phyloP scores from a whole-genome alignment of 768 basidiomycete species.

The Crucibulum laeve region DNA sequence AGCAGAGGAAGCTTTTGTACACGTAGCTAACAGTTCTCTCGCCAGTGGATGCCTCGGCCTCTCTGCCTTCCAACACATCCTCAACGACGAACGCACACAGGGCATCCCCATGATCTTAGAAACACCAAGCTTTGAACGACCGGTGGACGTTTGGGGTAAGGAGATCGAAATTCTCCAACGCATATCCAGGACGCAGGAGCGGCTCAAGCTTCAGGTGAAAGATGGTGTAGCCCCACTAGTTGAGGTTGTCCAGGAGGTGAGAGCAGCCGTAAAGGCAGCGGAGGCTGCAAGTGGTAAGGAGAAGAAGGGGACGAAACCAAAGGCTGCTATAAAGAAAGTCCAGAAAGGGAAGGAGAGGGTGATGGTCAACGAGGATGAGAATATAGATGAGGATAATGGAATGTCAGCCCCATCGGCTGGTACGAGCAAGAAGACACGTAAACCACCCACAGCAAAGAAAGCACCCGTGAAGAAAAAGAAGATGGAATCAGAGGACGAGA shows the following conservation, averaged over 20 bases:
- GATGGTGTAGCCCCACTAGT: too few relatives aligned
- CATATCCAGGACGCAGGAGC: slow-evolving; percentile 21
- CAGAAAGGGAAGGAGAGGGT: slow-evolving; percentile 14
- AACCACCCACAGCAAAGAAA: too few relatives aligned
- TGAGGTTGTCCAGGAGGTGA: too few relatives aligned
- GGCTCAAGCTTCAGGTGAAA: background rate
- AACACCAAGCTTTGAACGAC: slow-evolving; percentile 68
- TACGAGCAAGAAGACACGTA: too few relatives aligned
- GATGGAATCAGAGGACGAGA: too few relatives aligned
- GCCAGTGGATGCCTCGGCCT: slow-evolving; percentile 67
- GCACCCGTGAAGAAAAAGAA: too few relatives aligned
- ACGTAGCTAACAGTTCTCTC: background rate
- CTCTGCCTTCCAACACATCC: slow-evolving; percentile 55
- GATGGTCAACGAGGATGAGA: slow-evolving; percentile 15
- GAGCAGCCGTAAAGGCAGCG: background rate
- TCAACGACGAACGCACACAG: slow-evolving; percentile 64
- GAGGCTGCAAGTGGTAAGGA: background rate
- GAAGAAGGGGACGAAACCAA: slow-evolving; percentile 3
- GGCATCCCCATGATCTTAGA: slow-evolving; percentile 79
- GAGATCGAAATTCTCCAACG: slow-evolving; percentile 64
- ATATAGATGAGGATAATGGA: slow-evolving; percentile 9
- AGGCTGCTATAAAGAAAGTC: slow-evolving; percentile 8
- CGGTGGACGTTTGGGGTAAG: slow-evolving; percentile 58
- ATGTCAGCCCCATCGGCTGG: too few relatives aligned
- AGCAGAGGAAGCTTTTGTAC: too few relatives aligned